phyloP scores from a whole-genome alignment of 345 rosid species.

The Ceriops decandra region DNA sequence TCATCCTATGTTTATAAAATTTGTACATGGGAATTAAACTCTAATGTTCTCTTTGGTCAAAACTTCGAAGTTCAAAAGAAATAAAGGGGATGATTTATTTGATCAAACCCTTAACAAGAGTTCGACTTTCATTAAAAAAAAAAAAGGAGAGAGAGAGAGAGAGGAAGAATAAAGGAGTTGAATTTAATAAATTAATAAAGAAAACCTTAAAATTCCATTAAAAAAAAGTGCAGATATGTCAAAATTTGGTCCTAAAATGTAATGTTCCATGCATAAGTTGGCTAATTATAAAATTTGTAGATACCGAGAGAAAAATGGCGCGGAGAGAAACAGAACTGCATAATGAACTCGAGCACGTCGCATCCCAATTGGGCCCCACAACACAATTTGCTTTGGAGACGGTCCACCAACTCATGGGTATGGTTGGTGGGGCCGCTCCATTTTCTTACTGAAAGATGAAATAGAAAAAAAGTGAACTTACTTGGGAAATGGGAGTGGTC shows the following conservation, averaged over 20 bases:
- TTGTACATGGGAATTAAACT: background rate
- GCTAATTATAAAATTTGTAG: background rate
- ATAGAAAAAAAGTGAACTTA: too few species aligned
- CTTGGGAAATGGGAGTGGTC: background rate
- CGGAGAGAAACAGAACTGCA: background rate
- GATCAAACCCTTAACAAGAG: conserved; percentile 11
- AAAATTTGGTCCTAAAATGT: too few species aligned
- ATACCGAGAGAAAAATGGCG: background rate
- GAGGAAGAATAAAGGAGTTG: too few species aligned
- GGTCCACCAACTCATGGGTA: conserved; percentile 34
- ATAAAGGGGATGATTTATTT: conserved; percentile 6
- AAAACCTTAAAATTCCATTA: background rate
- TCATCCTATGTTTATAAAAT: background rate
- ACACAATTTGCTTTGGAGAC: conserved; percentile 22
- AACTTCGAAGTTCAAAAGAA: conserved; percentile 3
- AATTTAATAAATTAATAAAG: too few species aligned
- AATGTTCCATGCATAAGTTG: too few species aligned
- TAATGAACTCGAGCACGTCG: conserved; percentile 15
- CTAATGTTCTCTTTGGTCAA: conserved; percentile 11
- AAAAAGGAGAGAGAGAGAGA: too few species aligned
- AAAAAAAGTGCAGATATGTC: background rate
- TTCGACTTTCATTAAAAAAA: too few species aligned
- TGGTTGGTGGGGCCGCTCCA: conserved; percentile 27
- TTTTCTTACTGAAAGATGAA: conserved; percentile 7
- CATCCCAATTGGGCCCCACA: conserved; percentile 26